A percentile compares a stretch with the other conserved stretches of the same genome.
phyloP scores from a whole-genome alignment of 2,329 filamentous ascomycete genomes.

The Stagonosporopsis rhizophila region DNA sequence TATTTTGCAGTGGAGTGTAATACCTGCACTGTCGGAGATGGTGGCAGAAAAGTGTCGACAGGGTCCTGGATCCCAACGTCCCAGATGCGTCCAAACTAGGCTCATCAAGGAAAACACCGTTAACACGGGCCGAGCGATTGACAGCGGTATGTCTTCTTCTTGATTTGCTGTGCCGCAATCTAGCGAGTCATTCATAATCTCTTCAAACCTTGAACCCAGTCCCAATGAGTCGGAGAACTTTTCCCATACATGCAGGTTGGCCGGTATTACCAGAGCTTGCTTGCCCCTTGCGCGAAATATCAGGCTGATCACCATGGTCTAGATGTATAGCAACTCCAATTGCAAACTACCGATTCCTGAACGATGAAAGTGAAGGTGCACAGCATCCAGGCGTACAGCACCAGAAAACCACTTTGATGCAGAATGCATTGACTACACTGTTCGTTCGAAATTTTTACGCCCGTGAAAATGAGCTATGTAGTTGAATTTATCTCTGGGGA shows the following conservation, averaged over 20 bases:
- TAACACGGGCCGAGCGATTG: slow-evolving; percentile 7
- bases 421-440: too few species aligned
- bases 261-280: background rate
- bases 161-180: slow-evolving; percentile 9
- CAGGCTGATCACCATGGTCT: slow-evolving; percentile 2
- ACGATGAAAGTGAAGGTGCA: background rate
- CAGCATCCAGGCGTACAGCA: background rate
- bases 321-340: background rate
- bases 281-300: background rate
- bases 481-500: too few species aligned
- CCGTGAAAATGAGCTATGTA: too few species aligned
- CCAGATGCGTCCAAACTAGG: background rate
- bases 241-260: background rate
- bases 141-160: slow-evolving; percentile 8
- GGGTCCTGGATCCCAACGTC: slow-evolving; percentile 1
- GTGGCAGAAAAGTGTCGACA: slow-evolving; percentile 16
- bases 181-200: slow-evolving; percentile 6
- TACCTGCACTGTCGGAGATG: slow-evolving; percentile 22
- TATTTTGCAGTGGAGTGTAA: slow-evolving; percentile 17
- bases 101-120: background rate
- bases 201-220: background rate
- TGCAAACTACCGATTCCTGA: background rate
- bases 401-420: background rate
- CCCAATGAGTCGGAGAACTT: background rate
- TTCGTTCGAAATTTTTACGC: too few species aligned